Conservation (phyloP, 306 rosid genomes). For the Senna siamea region DNA sequence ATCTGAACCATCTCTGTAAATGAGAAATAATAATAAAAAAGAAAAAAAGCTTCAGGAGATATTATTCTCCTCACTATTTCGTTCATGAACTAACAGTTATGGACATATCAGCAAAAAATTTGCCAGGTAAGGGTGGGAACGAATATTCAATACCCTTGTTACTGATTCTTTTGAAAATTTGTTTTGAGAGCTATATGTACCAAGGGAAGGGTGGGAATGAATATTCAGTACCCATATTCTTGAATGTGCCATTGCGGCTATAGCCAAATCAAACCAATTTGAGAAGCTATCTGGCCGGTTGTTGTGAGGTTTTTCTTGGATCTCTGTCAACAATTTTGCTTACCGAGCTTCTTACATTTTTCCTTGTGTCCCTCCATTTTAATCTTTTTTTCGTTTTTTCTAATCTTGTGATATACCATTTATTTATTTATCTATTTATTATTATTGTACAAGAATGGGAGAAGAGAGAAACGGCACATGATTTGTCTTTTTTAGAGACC, state of each 20-base stretch:
- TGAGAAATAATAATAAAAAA: too few relatives aligned
- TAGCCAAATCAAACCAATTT: constrained; percentile 53
- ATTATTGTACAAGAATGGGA: constrained; percentile 54
- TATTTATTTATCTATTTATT: background rate
- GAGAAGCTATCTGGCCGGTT: constrained; percentile 85
- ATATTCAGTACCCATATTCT: constrained; percentile 55
- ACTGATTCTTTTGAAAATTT: background rate
- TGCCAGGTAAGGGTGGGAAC: too few relatives aligned
- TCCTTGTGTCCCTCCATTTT: background rate
- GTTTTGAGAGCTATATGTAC: constrained; percentile 67
- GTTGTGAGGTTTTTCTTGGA: constrained; percentile 50
- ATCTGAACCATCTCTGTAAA: too few relatives aligned
- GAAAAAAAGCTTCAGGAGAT: too few relatives aligned
- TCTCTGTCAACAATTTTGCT: constrained; percentile 83
- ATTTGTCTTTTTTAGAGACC: constrained; percentile 59
- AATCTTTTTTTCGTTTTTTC: background rate
- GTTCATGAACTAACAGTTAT: too few relatives aligned
- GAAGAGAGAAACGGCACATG: constrained; percentile 59
- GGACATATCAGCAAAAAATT: too few relatives aligned
- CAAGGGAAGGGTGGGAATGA: constrained; percentile 60
- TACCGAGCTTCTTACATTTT: constrained; percentile 86
- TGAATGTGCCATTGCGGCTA: constrained; percentile 91
- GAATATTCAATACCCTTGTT: too few relatives aligned
- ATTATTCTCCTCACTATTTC: too few relatives aligned
- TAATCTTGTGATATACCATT: background rate